phyloP scores from a whole-genome alignment of 2,329 filamentous ascomycete genomes.

The Leptographium wingfieldii region DNA sequence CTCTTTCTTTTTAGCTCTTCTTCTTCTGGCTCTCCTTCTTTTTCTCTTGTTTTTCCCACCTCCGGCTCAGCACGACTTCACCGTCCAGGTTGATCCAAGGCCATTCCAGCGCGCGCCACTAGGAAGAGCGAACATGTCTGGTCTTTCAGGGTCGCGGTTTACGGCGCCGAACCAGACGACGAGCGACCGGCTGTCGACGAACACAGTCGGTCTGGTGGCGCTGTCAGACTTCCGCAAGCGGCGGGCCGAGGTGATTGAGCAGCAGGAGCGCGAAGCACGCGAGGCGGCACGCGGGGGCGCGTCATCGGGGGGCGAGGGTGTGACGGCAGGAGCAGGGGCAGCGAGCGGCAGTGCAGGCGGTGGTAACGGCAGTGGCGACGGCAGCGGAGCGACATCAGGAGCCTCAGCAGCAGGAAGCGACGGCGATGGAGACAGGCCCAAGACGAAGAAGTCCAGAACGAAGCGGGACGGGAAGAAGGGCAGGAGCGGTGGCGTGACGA shows the following conservation, averaged over 20 bases:
- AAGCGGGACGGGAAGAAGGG: constrained; percentile 28
- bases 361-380: neutral
- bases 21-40: no score
- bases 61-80: neutral
- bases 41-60: no score
- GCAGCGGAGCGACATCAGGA: neutral
- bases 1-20: no score
- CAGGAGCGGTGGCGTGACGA: constrained; percentile 24
- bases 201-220: constrained; percentile 82
- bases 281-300: constrained; percentile 32
- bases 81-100: neutral
- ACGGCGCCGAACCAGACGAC: constrained; percentile 63
- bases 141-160: constrained; percentile 45
- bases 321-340: constrained; percentile 6
- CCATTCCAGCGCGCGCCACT: neutral
- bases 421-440: constrained; percentile 18
- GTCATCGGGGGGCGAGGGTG: constrained; percentile 19
- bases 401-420: constrained; percentile 20
- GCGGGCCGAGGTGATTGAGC: constrained; percentile 84
- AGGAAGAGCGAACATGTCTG: constrained; percentile 23
- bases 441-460: constrained; percentile 28
- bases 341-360: neutral
- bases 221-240: constrained; percentile 93
- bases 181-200: constrained; percentile 69
- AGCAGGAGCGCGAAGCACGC: constrained; percentile 70